Percentiles rank a stretch among this genome's conserved stretches.
Evolutionary conservation across 768 basidiomycete genomes (phyloP).

Genomic region (Termitomyces sp.): DNA sequence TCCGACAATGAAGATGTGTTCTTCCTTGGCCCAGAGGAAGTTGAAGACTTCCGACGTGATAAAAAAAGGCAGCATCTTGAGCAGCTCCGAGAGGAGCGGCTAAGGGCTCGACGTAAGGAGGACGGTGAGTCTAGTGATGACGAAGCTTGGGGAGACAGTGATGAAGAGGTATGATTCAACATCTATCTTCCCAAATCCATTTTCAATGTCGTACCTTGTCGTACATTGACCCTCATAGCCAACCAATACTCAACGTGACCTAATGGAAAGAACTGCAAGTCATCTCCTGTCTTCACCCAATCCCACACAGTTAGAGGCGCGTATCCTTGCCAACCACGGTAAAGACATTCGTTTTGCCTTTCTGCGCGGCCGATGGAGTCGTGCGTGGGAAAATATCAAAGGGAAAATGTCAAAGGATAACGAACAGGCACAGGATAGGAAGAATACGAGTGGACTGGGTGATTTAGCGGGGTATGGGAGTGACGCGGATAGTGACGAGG

Average conservation of each 20-base stretch:
- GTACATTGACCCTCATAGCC: constrained; percentile 34
- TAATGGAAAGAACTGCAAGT: constrained; percentile 72
- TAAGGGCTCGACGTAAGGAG: constrained; percentile 48
- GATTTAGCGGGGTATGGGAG: constrained; percentile 58
- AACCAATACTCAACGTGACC: constrained; percentile 48
- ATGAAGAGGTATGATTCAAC: constrained; percentile 55
- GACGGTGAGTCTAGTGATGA: constrained; percentile 28
- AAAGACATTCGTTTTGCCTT: constrained; percentile 77
- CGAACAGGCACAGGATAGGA: constrained; percentile 20
- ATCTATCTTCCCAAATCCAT: background rate
- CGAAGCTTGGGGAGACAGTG: constrained; percentile 59
- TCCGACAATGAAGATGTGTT: constrained; percentile 86
- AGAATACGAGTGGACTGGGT: constrained; percentile 31
- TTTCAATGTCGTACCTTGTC: background rate
- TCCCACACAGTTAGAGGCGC: constrained; percentile 77
- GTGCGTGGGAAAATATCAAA: constrained; percentile 57
- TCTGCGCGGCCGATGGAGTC: constrained; percentile 69
- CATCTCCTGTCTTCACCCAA: constrained; percentile 72
- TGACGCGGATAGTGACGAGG: constrained; percentile 33
- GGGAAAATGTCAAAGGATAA: constrained; percentile 28
- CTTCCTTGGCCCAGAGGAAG: constrained; percentile 65
- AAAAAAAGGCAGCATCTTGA: constrained; percentile 66
- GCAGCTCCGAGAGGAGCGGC: constrained; percentile 54
- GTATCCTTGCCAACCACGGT: constrained; percentile 85
- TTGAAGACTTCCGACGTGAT: constrained; percentile 58